Evolutionary conservation across 306 rosid genomes (phyloP).

Genomic region (Elaeagnus macrophylla): DNA sequence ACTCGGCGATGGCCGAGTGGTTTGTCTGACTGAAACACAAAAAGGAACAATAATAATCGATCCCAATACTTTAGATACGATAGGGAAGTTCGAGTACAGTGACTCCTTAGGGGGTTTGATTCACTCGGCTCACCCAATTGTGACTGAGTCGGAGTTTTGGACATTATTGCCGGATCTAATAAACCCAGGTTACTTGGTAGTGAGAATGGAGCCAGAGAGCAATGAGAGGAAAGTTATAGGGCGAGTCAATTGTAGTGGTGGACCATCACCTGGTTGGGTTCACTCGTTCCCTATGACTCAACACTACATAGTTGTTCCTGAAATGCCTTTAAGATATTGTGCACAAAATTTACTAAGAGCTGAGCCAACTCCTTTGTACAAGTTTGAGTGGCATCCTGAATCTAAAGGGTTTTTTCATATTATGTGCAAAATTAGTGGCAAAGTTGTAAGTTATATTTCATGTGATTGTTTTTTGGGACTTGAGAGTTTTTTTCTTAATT

Average conservation of each 20-base stretch:
- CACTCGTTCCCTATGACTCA: constrained; percentile 82
- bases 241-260: constrained; percentile 51
- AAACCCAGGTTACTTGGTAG: constrained; percentile 67
- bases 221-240: constrained; percentile 76
- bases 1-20: constrained; percentile 80
- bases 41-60: constrained; percentile 75
- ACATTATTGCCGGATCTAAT: constrained; percentile 73
- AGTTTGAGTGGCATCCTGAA: constrained; percentile 83
- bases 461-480: not conserved
- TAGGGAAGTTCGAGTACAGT: constrained; percentile 60
- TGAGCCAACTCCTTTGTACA: constrained; percentile 79
- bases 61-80: constrained; percentile 56
- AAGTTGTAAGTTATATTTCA: constrained; percentile 34
- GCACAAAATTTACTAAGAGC: constrained; percentile 75
- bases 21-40: constrained; percentile 87
- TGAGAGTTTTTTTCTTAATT: too few relatives aligned
- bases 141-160: constrained; percentile 61
- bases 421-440: constrained; percentile 79
- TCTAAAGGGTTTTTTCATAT: constrained; percentile 65
- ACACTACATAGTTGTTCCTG: constrained; percentile 67
- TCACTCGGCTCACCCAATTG: constrained; percentile 90
- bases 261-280: constrained; percentile 86
- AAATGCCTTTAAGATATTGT: constrained; percentile 80
- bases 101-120: constrained; percentile 75
- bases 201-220: constrained; percentile 60